A percentile compares a stretch with the other conserved stretches of the same genome.
Conservation (phyloP, 805 yeast genomes). For the Tetrapisispora nanseiensis region DNA sequence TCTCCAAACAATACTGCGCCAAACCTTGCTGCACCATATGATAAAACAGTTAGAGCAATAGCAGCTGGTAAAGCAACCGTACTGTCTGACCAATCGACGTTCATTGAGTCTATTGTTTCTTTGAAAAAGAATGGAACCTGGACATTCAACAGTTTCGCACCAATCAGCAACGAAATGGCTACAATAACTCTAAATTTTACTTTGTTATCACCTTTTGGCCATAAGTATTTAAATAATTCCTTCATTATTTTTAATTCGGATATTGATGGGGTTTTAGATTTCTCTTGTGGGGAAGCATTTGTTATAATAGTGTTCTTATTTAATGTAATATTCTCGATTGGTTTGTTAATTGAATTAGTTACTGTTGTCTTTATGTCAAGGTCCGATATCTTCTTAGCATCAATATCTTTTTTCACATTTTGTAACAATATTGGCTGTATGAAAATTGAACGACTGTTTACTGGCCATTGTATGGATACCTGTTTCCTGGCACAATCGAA, state of each 20-base stretch:
- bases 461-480: not conserved
- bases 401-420: not conserved
- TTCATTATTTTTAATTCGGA: slow-evolving; percentile 45
- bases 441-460: not conserved
- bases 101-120: slow-evolving; percentile 83
- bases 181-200: slow-evolving; percentile 64
- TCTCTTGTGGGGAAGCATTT: not conserved
- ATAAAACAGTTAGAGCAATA: slow-evolving; percentile 60
- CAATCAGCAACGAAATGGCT: slow-evolving; percentile 64
- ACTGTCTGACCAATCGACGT: slow-evolving; percentile 67
- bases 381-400: not conserved
- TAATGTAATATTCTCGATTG: not conserved
- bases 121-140: slow-evolving; percentile 95
- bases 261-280: slow-evolving; percentile 20
- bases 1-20: slow-evolving; percentile 95
- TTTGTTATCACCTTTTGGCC: slow-evolving; percentile 68
- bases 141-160: slow-evolving; percentile 79
- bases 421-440: not conserved
- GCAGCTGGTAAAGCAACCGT: slow-evolving; percentile 47
- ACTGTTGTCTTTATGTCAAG: not conserved
- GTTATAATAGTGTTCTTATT: not conserved
- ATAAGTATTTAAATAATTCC: slow-evolving; percentile 57
- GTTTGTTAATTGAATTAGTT: too few relatives aligned
- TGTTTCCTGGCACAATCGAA: not conserved
- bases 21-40: slow-evolving; percentile 89